phyloP scores from a whole-genome alignment of 306 rosid species.

The Cicer chorassanicum region DNA sequence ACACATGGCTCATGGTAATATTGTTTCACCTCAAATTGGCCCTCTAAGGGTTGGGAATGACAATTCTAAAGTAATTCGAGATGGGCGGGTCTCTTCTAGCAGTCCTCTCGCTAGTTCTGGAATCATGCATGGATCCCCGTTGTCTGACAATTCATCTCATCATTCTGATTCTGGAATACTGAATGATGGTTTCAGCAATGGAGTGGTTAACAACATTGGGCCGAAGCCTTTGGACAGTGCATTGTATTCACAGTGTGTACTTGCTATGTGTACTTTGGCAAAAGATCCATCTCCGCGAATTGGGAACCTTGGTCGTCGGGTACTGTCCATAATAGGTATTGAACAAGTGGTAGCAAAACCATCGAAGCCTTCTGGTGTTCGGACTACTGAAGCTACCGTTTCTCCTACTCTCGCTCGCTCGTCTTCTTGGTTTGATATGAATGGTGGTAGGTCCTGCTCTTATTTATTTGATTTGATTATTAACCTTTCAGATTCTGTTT shows the following conservation, averaged over 20 bases:
- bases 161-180: slow-evolving; percentile 96
- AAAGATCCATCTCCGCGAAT: slow-evolving; percentile 97
- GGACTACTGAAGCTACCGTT: slow-evolving; percentile 58
- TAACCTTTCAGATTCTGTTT: slow-evolving; percentile 25
- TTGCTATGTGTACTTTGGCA: slow-evolving; percentile 87
- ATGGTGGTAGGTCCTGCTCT: slow-evolving; percentile 66
- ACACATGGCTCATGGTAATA: slow-evolving; percentile 62
- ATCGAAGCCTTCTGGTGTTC: slow-evolving; percentile 55
- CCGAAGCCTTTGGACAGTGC: slow-evolving; percentile 74
- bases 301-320: slow-evolving; percentile 88
- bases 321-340: slow-evolving; percentile 89
- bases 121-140: slow-evolving; percentile 92
- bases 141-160: slow-evolving; percentile 89
- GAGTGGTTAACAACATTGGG: slow-evolving; percentile 65
- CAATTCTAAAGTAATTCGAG: slow-evolving; percentile 66
- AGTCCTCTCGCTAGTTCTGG: slow-evolving; percentile 86
- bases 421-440: slow-evolving; percentile 96
- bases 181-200: slow-evolving; percentile 86
- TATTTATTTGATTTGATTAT: slow-evolving; percentile 9
- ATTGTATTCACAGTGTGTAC: slow-evolving; percentile 81
- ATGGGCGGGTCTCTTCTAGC: slow-evolving; percentile 82
- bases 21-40: slow-evolving; percentile 85
- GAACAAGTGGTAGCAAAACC: slow-evolving; percentile 93
- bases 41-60: slow-evolving; percentile 84
- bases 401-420: slow-evolving; percentile 77